Conservation (phyloP, 2,329 filamentous ascomycete genomes). For the Aspergillus nomiae region DNA sequence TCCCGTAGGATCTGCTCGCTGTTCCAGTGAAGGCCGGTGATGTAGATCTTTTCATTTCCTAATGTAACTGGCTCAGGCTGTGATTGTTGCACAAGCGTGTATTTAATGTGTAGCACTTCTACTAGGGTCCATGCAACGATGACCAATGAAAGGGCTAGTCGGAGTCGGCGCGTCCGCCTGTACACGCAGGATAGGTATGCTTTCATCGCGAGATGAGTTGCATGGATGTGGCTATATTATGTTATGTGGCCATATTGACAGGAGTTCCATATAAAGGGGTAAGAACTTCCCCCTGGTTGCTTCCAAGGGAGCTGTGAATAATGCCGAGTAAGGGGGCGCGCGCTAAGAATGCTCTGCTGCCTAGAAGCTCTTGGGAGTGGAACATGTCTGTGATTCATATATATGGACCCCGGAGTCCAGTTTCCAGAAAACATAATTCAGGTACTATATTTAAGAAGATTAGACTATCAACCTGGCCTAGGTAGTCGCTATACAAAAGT, state of each 20-base stretch:
- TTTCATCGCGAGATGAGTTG: neutral
- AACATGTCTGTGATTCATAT: neutral
- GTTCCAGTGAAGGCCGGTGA: conserved; percentile 41
- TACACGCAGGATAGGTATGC: neutral
- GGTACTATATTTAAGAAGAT: neutral
- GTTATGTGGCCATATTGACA: neutral
- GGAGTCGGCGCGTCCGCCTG: neutral
- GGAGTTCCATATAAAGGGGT: neutral
- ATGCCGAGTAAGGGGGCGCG: neutral
- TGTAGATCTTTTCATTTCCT: neutral
- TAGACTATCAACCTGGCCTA: neutral
- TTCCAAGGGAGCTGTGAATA: neutral
- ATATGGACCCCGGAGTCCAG: neutral
- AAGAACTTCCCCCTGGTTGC: neutral
- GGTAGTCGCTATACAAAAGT: rapidly evolving
- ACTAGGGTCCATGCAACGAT: neutral
- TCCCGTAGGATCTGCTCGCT: conserved; percentile 61
- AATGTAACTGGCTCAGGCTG: neutral
- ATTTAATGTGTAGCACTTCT: neutral
- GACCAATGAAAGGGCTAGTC: neutral
- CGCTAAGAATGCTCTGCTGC: neutral
- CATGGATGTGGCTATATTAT: neutral
- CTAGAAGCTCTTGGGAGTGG: neutral
- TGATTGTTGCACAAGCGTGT: neutral
- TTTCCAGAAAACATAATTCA: no score